Evolutionary conservation across 441 rosid genomes (phyloP), one percentile per base, ranked within the genome.

Genomic region (Sinapis alba): DNA sequence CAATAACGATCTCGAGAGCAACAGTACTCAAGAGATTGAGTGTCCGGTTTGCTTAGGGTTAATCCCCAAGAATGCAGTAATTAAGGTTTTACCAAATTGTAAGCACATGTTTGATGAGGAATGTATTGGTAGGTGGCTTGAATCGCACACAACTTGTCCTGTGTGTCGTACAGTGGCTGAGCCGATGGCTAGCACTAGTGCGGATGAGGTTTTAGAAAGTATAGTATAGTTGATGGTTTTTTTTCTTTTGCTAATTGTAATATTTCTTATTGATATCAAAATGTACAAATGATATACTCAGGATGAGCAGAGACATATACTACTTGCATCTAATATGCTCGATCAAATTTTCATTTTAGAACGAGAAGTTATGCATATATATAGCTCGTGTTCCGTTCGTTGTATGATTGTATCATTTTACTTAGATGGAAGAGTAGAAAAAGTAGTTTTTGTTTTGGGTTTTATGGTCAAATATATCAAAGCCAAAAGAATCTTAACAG

Each of bases 31-130:
- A 16, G 70, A 26, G 2, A n/a, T 63, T 2, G 92, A 88, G 59
- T 88, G 90, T 82, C 81, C 90, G 3, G 84, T 88, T 73, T 88
- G 90, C 62, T 77, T 88, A 72, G 80, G 84, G 13, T 24, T 59
- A 23, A 51, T 86, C 2, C 60, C 67, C 59, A 85, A 75, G 61
- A 80, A 72, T 11, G 82, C 65, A 0, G 75, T 57, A 63, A 80
- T 88, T 12, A 85, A 83, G 70, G 65, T 82, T 47, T 76, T 86
- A 58, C 89, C 92, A 1, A 83, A 88, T 34, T 88, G 92, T 77
- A 81, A 63, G 73, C 92, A 88, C 59, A 71, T 83, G 85, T 88
- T 88, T 78, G 90, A 88, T 70, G 84, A 56, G 26, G 86, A 81
- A 67, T 88, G 90, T 67, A 83, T 88, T 2, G 82, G 78, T 63